A percentile compares a stretch with the other conserved stretches of the same genome.
Evolutionary conservation across 257 asterid genomes (phyloP).

Genomic region (Solanum gandarillasii): DNA sequence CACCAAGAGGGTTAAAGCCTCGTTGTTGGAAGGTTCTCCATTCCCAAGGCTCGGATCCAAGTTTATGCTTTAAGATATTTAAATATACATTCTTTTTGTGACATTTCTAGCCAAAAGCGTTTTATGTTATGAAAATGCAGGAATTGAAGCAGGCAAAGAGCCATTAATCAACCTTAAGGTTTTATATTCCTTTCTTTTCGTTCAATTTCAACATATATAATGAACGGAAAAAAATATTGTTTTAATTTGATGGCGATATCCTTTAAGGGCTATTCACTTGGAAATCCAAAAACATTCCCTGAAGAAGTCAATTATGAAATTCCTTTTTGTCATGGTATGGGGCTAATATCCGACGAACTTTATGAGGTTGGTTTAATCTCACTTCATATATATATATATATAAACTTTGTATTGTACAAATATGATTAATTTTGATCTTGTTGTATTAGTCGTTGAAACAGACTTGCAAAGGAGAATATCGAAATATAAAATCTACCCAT

Average conservation of each 20-base stretch:
- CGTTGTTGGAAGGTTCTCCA: not conserved
- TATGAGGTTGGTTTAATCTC: constrained; percentile 9
- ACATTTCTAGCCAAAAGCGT: not conserved
- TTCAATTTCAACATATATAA: not conserved
- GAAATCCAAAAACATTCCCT: constrained; percentile 10
- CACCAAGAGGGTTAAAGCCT: not conserved
- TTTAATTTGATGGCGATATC: not conserved
- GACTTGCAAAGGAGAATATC: not conserved
- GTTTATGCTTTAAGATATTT: not conserved
- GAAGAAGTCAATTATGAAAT: not conserved
- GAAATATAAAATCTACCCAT: not conserved
- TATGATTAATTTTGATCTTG: constrained; percentile 2
- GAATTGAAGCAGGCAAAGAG: constrained; percentile 18
- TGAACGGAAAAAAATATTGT: not conserved
- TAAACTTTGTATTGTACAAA: not conserved
- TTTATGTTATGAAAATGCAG: not conserved
- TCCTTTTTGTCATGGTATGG: constrained; percentile 21
- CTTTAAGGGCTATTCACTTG: constrained; percentile 24
- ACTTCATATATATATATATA: too few relatives aligned
- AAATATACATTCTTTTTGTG: not conserved
- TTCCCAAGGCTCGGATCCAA: not conserved
- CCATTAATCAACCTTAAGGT: constrained; percentile 30
- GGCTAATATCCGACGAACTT: constrained; percentile 18
- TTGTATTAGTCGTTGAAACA: not conserved
- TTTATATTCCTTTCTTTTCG: not conserved